Evolutionary conservation across 805 yeast species (phyloP), one percentile per base, ranked within the genome.

Genomic region (Starmera quercuum): DNA sequence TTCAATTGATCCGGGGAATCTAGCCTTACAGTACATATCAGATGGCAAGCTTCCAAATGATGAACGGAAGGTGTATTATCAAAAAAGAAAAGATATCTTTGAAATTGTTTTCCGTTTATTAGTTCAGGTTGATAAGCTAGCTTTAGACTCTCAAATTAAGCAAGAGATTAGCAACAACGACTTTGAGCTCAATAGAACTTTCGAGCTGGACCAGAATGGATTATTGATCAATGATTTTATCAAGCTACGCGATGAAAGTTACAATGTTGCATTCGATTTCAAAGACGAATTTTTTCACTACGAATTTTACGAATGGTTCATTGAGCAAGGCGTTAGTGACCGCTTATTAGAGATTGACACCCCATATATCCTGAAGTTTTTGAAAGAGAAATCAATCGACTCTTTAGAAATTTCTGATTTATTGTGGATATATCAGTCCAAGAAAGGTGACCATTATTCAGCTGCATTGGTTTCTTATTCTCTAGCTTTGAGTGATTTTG

Each of bases 241-340:
- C 10, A 74, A 73, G 39, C 56, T 81, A 18, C 71, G 94, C 45
- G 84, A 83, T 45, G 66, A 74, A 27, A 75, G 92, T 21, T 88
- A 88, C 54, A 70, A 72, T 7, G 68, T 80, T 13, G 84, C 92
- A 36, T 76, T 87, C 47, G 71, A 73, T 13, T 78, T 79, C 34
- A 67, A 73, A 29, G 97, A 92, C 53, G 83, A 80, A 49, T 56
- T 77, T n/a, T 92, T 92, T 69, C 98, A 92, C 44, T 86, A 79
- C 58, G 83, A 84, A 42, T 73, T 92, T 43, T 92, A 92, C 56
- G 90, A 85, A 54, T 92, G 97, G 97, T 78, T 86, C 46, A 79
- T 86, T 22, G 60, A 68, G 29, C 84, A 83, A 49, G 88, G 85
- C 4, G 71, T 77, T 20, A 79, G 84, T 40, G 92, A 82, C 36